Conservation (phyloP, 2,329 filamentous ascomycete species). For the Sporothrix pallida region DNA sequence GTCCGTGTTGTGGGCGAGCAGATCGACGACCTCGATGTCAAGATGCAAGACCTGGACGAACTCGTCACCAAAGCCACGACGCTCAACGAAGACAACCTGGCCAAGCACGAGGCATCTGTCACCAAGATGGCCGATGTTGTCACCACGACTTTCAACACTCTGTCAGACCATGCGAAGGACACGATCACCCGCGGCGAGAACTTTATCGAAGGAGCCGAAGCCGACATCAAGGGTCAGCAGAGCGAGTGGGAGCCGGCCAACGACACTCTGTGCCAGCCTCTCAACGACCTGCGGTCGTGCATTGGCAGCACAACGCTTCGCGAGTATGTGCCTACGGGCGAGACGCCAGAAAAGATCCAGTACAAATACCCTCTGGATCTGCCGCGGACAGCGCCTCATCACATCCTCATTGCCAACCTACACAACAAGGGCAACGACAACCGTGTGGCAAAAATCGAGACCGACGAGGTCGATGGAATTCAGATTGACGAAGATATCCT, state of each 20-base stretch:
- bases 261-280: constrained; percentile 67
- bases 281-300: constrained; percentile 72
- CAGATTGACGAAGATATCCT: constrained; percentile 7
- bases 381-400: constrained; percentile 69
- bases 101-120: constrained; percentile 71
- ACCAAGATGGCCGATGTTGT: constrained; percentile 69
- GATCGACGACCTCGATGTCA: constrained; percentile 81
- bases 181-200: constrained; percentile 71
- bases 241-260: constrained; percentile 67
- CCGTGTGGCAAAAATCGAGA: neutral
- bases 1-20: constrained; percentile 89
- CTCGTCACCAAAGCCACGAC: constrained; percentile 82
- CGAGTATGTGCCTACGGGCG: constrained; percentile 84
- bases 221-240: constrained; percentile 63
- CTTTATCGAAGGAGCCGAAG: constrained; percentile 70
- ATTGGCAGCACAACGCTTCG: constrained; percentile 68
- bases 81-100: constrained; percentile 80
- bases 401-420: constrained; percentile 50
- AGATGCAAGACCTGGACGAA: constrained; percentile 88
- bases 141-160: constrained; percentile 72
- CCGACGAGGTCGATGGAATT: neutral
- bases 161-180: constrained; percentile 71
- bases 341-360: constrained; percentile 79
- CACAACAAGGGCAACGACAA: constrained; percentile 41
- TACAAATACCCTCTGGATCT: constrained; percentile 83